A percentile compares a stretch with the other conserved stretches of the same genome.
Conservation (phyloP, 176 grass and related monocot species). For the Calamus simplicifolius region DNA sequence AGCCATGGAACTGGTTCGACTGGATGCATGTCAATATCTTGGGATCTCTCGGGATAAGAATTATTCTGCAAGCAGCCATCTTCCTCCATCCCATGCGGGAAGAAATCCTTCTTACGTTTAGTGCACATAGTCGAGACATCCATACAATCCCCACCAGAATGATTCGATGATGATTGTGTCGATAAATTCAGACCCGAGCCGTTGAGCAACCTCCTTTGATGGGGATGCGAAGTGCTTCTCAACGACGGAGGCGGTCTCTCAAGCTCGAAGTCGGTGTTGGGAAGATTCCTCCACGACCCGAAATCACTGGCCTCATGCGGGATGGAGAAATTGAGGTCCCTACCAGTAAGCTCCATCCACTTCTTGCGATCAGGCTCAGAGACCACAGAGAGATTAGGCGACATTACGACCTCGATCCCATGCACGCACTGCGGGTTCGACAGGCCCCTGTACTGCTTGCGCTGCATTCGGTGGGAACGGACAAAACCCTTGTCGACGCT, state of each 20-base stretch:
- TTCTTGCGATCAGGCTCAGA: constrained; percentile 63
- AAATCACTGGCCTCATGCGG: constrained; percentile 62
- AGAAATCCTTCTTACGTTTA: constrained; percentile 69
- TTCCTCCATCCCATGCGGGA: constrained; percentile 59
- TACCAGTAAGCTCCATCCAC: constrained; percentile 80
- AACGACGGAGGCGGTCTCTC: constrained; percentile 38
- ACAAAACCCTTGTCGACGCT: constrained; percentile 80
- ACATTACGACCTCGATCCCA: constrained; percentile 61
- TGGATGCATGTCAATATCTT: constrained; percentile 46
- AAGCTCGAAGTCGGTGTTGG: constrained; percentile 63
- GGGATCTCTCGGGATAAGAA: constrained; percentile 56
- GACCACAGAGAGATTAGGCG: constrained; percentile 56
- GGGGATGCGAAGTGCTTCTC: constrained; percentile 34
- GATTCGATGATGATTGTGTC: constrained; percentile 44
- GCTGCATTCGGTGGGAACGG: constrained; percentile 88
- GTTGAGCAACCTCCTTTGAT: constrained; percentile 64
- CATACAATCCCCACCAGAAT: constrained; percentile 36
- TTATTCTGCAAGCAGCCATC: constrained; percentile 38
- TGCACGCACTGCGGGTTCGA: constrained; percentile 89
- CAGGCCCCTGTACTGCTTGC: constrained; percentile 84
- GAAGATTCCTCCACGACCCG: constrained; percentile 85
- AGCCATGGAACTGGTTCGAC: constrained; percentile 53
- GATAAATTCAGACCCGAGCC: constrained; percentile 65
- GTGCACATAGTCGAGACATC: constrained; percentile 33
- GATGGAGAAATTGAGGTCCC: constrained; percentile 61